Conservation (phyloP, 2,329 filamentous ascomycete genomes). For the Colletotrichum viniferum region DNA sequence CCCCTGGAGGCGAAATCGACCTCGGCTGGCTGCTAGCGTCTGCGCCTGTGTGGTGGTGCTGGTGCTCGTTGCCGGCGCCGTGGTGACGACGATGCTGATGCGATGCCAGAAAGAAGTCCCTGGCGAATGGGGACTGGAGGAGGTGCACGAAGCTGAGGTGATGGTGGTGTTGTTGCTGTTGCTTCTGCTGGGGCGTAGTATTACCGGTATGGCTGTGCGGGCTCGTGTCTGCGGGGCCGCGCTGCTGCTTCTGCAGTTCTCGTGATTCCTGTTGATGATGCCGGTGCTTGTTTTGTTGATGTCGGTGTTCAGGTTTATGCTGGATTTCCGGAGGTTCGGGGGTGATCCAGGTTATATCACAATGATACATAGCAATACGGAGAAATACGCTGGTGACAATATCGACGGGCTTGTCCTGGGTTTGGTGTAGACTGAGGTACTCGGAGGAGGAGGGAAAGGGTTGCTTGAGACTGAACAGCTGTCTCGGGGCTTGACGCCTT, state of each 20-base stretch:
- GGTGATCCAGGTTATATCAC: conserved; percentile 16
- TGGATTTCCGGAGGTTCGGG: conserved; percentile 6
- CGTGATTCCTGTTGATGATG: background rate
- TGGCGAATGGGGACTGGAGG: background rate
- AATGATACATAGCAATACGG: conserved; percentile 20
- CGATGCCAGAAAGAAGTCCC: background rate
- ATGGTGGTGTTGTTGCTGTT: background rate
- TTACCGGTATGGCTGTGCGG: conserved; percentile 12
- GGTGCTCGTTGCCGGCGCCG: background rate
- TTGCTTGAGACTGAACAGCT: background rate
- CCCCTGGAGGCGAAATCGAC: conserved; percentile 1
- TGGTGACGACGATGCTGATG: conserved; percentile 5
- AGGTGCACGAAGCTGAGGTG: conserved; percentile 2
- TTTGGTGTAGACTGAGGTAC: background rate
- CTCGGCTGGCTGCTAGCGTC: conserved; percentile 12
- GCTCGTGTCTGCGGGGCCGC: background rate
- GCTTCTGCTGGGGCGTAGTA: background rate
- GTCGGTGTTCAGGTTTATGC: background rate
- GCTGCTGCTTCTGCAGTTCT: background rate
- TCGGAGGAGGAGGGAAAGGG: background rate
- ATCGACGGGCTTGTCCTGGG: background rate
- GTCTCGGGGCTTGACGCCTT: conserved; percentile 23
- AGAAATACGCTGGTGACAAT: background rate
- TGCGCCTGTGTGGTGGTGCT: background rate
- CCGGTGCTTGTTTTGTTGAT: background rate